Conservation (phyloP, 2,329 filamentous ascomycete genomes). For the Microascus cirrosus region DNA sequence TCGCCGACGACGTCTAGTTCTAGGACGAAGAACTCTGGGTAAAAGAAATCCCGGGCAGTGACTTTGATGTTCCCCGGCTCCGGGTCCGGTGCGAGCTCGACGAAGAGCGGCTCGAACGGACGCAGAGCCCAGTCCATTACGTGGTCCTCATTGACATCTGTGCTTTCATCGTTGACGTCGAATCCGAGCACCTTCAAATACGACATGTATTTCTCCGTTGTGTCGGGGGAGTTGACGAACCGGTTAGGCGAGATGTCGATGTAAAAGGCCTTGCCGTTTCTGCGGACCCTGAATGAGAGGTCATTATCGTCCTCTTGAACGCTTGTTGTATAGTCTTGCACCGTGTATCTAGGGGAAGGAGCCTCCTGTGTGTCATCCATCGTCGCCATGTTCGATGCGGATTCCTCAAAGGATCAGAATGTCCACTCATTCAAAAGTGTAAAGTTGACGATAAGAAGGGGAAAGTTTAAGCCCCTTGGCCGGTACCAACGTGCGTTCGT, state of each 20-base stretch:
- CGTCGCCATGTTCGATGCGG: neutral
- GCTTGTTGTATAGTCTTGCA: neutral
- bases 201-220: neutral
- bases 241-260: neutral
- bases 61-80: slow-evolving; percentile 6
- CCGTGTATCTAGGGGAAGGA: neutral
- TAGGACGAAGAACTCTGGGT: slow-evolving; percentile 11
- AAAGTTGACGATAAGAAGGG: too few relatives aligned
- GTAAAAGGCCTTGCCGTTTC: neutral
- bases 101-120: slow-evolving; percentile 10
- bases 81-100: slow-evolving; percentile 10
- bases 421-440: too few relatives aligned
- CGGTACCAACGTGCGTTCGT: too few relatives aligned
- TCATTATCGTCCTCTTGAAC: neutral
- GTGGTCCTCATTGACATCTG: slow-evolving; percentile 1
- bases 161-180: neutral
- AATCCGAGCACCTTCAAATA: neutral
- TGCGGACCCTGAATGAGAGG: neutral
- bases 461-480: too few relatives aligned
- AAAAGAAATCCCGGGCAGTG: slow-evolving; percentile 10
- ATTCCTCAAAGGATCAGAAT: too few relatives aligned
- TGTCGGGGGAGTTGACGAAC: neutral
- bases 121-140: slow-evolving; percentile 10
- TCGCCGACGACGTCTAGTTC: slow-evolving; percentile 10
- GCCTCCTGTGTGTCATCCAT: neutral